phyloP scores from a whole-genome alignment of 305 asterid species.

The Solanum hybrid region DNA sequence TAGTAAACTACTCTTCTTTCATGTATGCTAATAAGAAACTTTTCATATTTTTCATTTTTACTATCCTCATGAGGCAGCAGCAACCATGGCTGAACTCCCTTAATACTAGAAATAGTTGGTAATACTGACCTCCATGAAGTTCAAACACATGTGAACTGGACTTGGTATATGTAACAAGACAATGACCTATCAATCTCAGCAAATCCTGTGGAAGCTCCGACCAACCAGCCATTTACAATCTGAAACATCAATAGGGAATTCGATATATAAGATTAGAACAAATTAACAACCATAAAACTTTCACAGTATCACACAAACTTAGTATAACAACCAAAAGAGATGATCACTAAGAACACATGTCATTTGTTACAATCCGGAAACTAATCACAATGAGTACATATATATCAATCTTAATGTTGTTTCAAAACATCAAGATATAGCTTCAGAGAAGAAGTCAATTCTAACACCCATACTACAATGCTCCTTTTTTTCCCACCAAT shows the following conservation, averaged over 20 bases:
- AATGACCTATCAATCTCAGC: not conserved
- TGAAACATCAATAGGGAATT: not conserved
- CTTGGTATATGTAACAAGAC: not conserved
- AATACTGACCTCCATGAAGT: not conserved
- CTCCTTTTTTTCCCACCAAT: not conserved
- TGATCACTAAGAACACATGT: not conserved
- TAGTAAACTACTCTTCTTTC: not conserved
- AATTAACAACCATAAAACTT: not conserved
- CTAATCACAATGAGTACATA: not conserved
- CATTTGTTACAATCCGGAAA: not conserved
- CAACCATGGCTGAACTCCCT: not conserved
- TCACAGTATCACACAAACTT: not conserved
- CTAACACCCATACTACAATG: not conserved
- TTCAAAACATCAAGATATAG: not conserved
- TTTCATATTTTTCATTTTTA: not conserved
- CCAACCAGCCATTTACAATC: not conserved
- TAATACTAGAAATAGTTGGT: not conserved
- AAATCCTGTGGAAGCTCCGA: not conserved
- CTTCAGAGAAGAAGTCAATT: not conserved
- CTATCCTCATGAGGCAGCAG: not conserved
- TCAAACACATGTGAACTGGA: not conserved
- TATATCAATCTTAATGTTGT: not conserved
- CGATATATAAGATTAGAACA: not conserved
- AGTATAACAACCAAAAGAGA: not conserved
- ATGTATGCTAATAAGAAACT: not conserved